Percentiles rank a stretch among this genome's conserved stretches.
These are phyloP conservation scores for Zelopaecilomyces penicillatus DNA, from an alignment of 2,329 filamentous ascomycete genomes.

Conservation along the genomic window DNA sequence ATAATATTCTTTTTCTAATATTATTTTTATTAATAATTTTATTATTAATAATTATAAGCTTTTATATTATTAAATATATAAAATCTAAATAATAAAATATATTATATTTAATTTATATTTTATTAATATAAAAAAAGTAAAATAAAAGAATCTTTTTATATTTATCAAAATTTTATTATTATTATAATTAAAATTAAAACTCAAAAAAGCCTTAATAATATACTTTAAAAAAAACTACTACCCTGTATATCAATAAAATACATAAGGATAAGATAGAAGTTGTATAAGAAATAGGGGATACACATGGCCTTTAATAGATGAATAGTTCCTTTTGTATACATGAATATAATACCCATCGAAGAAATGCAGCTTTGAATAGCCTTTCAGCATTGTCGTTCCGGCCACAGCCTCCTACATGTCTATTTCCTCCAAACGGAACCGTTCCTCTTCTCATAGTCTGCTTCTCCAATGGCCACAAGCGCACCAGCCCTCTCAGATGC, in stretches of 20 bases:
- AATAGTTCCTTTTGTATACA: too few species aligned
- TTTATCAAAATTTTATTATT: not conserved
- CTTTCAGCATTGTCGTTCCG: too few species aligned
- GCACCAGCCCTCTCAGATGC: conserved; percentile 12
- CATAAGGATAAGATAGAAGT: too few species aligned
- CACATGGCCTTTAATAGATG: too few species aligned
- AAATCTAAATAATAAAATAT: too few species aligned
- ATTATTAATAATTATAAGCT: not conserved
- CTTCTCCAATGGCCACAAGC: conserved; percentile 19
- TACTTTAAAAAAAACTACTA: not conserved
- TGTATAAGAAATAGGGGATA: too few species aligned
- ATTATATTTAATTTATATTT: not conserved
- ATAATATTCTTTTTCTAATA: too few species aligned
- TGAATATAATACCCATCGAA: too few species aligned
- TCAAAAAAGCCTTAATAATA: not conserved
- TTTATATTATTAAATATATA: too few species aligned
- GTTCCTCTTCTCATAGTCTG: not conserved
- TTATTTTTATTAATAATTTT: not conserved
- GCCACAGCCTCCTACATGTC: not conserved
- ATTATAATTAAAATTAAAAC: not conserved
- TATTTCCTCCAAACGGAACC: not conserved
- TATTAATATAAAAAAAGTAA: too few species aligned
- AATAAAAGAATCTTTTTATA: too few species aligned
- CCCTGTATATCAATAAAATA: not conserved
- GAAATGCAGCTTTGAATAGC: too few species aligned